Conservation (phyloP, 2,329 filamentous ascomycete genomes). For the Stagonosporopsis chrysanthemi region DNA sequence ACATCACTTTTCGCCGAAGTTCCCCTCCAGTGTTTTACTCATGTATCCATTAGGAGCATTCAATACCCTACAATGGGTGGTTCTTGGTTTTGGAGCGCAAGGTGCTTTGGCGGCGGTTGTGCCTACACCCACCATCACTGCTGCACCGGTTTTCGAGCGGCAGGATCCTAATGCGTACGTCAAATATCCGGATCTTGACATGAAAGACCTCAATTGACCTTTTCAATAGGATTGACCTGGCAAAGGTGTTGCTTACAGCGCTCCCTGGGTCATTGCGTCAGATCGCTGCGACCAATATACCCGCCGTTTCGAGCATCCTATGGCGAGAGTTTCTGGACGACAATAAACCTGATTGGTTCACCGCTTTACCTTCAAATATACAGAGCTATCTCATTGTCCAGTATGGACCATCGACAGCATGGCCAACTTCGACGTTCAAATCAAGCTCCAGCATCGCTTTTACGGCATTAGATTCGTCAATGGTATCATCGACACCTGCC, state of each 20-base stretch:
- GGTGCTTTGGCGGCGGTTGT: constrained; percentile 22
- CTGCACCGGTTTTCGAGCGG: constrained; percentile 35
- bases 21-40: constrained; percentile 1
- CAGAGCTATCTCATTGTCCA: constrained; percentile 44
- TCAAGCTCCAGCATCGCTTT: constrained; percentile 7
- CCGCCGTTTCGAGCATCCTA: constrained; percentile 45
- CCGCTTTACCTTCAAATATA: constrained; percentile 41
- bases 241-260: constrained; percentile 45
- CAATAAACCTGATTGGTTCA: constrained; percentile 46
- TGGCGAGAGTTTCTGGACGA: constrained; percentile 46
- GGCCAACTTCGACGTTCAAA: constrained; percentile 28
- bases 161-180: constrained; percentile 45
- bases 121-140: constrained; percentile 37
- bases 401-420: constrained; percentile 45
- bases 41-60: constrained; percentile 38
- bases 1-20: constrained; percentile 13
- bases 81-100: constrained; percentile 20
- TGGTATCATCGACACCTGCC: neutral
- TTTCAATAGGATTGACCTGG: constrained; percentile 41
- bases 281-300: constrained; percentile 47
- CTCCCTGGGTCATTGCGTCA: constrained; percentile 45
- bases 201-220: constrained; percentile 15
- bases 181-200: neutral
- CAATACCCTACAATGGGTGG: constrained; percentile 19
- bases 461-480: constrained; percentile 10